A percentile compares a stretch with the other conserved stretches of the same genome.
Evolutionary conservation across 306 rosid species (phyloP).

Genomic region (Dicorynia guianensis): DNA sequence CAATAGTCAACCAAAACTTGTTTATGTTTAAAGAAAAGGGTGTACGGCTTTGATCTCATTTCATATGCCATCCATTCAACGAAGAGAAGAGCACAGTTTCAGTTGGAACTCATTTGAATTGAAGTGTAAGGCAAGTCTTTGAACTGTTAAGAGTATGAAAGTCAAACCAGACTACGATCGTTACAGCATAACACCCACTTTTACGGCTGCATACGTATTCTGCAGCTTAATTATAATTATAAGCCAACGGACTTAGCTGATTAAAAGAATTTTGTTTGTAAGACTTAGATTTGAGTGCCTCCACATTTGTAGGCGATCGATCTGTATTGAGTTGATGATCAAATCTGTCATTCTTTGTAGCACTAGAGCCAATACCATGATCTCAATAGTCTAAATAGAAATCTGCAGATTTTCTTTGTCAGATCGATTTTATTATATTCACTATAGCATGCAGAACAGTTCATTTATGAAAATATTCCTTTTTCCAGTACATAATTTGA

Average conservation of each 20-base stretch:
- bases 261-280: no score
- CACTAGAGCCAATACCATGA: background rate
- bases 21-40: conserved; percentile 45
- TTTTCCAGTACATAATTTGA: no score
- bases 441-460: background rate
- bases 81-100: background rate
- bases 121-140: background rate
- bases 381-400: conserved; percentile 4
- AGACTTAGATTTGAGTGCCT: no score
- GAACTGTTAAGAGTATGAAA: conserved; percentile 1
- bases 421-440: background rate
- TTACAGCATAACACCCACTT: background rate
- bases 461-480: background rate
- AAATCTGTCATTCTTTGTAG: no score
- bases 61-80: conserved; percentile 16
- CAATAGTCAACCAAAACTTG: conserved; percentile 52
- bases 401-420: background rate
- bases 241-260: no score
- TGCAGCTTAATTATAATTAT: background rate
- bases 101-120: conserved; percentile 25
- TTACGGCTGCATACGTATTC: conserved; percentile 5
- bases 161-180: conserved; percentile 39
- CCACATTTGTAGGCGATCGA: no score
- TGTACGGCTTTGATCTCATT: conserved; percentile 30
- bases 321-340: no score